Evolutionary conservation across 495 filamentous ascomycete genomes (phyloP), one percentile per base, ranked within the genome.

Genomic region (Endocarpon pusillum): DNA sequence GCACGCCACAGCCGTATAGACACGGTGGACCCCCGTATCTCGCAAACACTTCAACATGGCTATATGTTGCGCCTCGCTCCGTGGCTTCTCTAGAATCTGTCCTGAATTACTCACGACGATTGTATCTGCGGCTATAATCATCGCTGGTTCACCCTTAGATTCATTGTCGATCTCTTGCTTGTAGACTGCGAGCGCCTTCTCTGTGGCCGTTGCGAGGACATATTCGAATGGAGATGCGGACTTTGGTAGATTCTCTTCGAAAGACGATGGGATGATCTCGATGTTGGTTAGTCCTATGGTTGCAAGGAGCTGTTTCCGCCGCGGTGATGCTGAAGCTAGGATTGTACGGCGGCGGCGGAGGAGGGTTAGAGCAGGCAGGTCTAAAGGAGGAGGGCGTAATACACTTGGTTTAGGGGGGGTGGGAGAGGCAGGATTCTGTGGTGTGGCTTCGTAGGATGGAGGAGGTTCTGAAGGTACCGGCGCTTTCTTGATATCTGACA

Each of bases 111-210:
- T 76, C 6, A 87, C 81, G 42, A 96, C 80, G 19, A 97, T 61
- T 1, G 89, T 97, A 48, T 96, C 89, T 1, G 89, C 89, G 1
- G 85, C 81, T 18, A 97, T 67, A 23, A 97, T 80, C 0, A 97
- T 61, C 7, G 68, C 79, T 0, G 84, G 87, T 41, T 94, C 89
- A 33, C 69, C 69, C 34, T 55, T 57, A 12, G 42, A 45, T 14
- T 58, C 48, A 36, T 74, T 73, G 37, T 73, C 53, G 32, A 85
- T 59, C 25, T 76, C 72, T 11, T 62, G 52, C 10, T 58, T 47
- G 64, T 97, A 97, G 4, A 96, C 83, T 17, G 72, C 62, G 14
- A 75, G 62, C 19, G 75, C 75, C 51, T 96, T 97, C 43, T 75
- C 70, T 2, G 66, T 70, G 1, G 89, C 91, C 10, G 91, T 97